Base-by-base conservation (phyloP, 2,329 filamentous ascomycete genomes). In the Trichoderma lentiforme region DNA sequence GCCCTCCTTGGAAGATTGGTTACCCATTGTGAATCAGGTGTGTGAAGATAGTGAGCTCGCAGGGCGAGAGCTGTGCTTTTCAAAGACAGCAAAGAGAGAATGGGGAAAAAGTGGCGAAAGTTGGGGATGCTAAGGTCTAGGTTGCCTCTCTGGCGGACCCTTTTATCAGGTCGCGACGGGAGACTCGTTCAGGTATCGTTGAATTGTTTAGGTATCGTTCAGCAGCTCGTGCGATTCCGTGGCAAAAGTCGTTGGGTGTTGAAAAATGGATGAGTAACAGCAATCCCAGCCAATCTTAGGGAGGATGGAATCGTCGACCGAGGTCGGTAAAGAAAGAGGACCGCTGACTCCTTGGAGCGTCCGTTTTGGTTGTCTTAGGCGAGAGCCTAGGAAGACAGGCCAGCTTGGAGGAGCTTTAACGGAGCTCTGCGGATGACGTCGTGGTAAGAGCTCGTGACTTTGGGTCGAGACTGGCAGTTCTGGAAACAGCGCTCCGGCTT, bases 1-100 rank as follows among this genome's bases (percentile, higher is more conserved):
- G 77, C 84, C 82, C 79, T 88, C 86, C 77, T 88, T 89, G 77
- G 92, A 94, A 77, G 86, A 87, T 82, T 93, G 89, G 82, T 94
- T 94, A 80, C 92, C 92, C 92, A 95, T 95, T 76, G 74, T 82
- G 72, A 26, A 28, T 58, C 65, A 26, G 15, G 24, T 30, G 36
- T 9, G 14, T 47, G 62, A 64, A 73, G 75, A 56, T 73, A 71
- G 43, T 60, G 72, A n/a, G 39, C 39, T 30, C 57, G 57, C 57
- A 28, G 57, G 15, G 67, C 21, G 39, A 53, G 57, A n/a, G 39
- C 43, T 34, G n/a, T 61, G 34, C 9, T 62, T 30, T 57, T 70
- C 39, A 26, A 28, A 36, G 32, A 28, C 57, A 36, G 39, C 67
- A 24, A 53, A 53, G 39, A 24, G 24, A 15, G 43, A 36, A 12